Percentiles rank a stretch among this genome's conserved stretches.
Conservation (phyloP, 352 stramenopile species). For the Phytophthora brassicae region DNA sequence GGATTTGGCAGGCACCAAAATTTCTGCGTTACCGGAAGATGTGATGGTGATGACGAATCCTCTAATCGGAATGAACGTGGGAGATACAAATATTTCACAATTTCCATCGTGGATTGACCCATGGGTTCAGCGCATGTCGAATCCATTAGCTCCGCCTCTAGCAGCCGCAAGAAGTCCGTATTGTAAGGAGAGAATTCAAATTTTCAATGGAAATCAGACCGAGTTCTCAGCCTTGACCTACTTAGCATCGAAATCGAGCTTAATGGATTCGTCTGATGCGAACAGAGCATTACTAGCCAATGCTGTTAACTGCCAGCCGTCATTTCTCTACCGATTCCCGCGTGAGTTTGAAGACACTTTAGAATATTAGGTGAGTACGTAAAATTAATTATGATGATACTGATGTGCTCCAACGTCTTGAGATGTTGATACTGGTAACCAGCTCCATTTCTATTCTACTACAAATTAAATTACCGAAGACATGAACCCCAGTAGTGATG, state of each 20-base stretch:
- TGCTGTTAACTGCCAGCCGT: conserved; percentile 22
- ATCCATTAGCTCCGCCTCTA: conserved; percentile 8
- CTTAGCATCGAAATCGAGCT: background rate
- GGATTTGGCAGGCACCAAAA: conserved; percentile 22
- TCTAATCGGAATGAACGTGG: conserved; percentile 26
- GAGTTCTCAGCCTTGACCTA: conserved; percentile 3
- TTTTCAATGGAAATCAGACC: conserved; percentile 14
- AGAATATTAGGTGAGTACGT: background rate
- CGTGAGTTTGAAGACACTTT: conserved; percentile 22
- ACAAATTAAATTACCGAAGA: conserved; percentile 22
- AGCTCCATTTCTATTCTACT: too few relatives aligned
- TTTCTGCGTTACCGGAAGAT: conserved; percentile 22
- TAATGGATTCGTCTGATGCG: conserved; percentile 16
- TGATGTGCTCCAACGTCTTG: too few relatives aligned
- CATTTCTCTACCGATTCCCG: conserved; percentile 19
- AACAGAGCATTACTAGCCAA: conserved; percentile 18
- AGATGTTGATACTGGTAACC: background rate
- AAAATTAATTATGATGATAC: too few relatives aligned
- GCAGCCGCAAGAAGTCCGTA: conserved; percentile 23
- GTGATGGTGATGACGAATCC: conserved; percentile 16
- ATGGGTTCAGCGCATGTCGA: conserved; percentile 18
- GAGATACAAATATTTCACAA: conserved; percentile 24
- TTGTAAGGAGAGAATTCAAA: conserved; percentile 15
- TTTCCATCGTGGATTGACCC: conserved; percentile 32
- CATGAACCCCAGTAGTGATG: conserved; percentile 16